Evolutionary conservation across 306 rosid genomes (phyloP), one percentile per base, ranked within the genome.

Genomic region (Acacia crassicarpa): DNA sequence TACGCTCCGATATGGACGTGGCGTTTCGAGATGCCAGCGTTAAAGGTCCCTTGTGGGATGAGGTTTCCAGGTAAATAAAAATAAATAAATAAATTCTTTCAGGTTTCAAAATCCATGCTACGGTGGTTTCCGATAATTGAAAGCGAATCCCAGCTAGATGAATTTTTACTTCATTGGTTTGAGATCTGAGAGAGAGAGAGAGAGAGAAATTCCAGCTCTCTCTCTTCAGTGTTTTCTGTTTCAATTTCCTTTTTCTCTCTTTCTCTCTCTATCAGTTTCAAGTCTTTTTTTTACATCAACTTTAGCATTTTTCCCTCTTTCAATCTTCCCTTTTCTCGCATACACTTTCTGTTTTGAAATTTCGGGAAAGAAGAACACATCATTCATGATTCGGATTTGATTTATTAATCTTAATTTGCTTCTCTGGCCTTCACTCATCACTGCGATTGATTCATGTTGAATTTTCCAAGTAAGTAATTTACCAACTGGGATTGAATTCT

Each of bases 1-100:
- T 96, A 82, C 86, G 99, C 69, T 91, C 98, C n/a, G 99, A 93
- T 27, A 96, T 96, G 99, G 99, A 89, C 81, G 88, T 84, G 20
- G 91, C 89, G 69, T 96, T 96, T 79, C 83, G 91, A 76, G 99
- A 96, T 85, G 97, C 99, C 66, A 92, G 91, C 82, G 92, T 81
- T 22, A 96, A 96, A 76, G 97, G 97, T 90, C 99, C 99, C 75
- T 93, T 96, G 75, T 96, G 99, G 99, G 97, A 96, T 41, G 98
- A 90, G 41, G 94, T 93, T 77, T 93, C 98, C 87, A 96, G 97
- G 92, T 87, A 12, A 22, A 2, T 22, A 54, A 48, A 38, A 5
- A 35, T 4, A 35, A 35, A 35, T 35, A 38, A 6, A 38, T 38
- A 5, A 35, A 38, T 38, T 38, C 41, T 38, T 38, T 33, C 38